These are phyloP conservation scores for Fraxinus angustifolia DNA, from an alignment of 305 asterid genomes.

Conservation along the genomic window DNA sequence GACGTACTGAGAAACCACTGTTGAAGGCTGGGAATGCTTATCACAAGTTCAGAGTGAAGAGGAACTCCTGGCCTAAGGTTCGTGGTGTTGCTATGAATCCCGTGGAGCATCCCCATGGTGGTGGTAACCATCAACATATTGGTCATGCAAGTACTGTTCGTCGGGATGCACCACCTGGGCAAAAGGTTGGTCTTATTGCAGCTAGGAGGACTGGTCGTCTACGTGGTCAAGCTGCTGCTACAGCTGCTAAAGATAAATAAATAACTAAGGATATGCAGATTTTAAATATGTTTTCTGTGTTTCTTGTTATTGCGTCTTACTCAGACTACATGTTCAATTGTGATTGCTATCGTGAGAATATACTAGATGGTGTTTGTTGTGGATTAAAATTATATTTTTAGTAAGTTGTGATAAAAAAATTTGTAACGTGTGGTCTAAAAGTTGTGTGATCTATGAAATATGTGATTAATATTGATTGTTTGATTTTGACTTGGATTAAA, in stretches of 20 bases:
- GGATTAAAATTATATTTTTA: too few relatives aligned
- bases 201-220: constrained; percentile 94
- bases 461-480: too few relatives aligned
- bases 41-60: constrained; percentile 71
- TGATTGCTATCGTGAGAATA: not conserved
- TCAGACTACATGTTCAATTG: constrained; percentile 16
- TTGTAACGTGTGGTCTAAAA: too few relatives aligned
- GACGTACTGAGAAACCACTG: constrained; percentile 76
- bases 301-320: not conserved
- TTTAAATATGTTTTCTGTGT: not conserved
- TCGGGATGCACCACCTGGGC: constrained; percentile 98
- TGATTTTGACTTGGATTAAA: too few relatives aligned
- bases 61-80: constrained; percentile 74
- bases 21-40: constrained; percentile 76
- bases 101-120: constrained; percentile 99
- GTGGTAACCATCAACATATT: constrained; percentile 97
- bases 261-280: not conserved
- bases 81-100: constrained; percentile 98
- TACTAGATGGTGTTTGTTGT: not conserved
- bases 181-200: constrained; percentile 94
- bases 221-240: constrained; percentile 90
- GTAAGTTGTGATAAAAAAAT: too few relatives aligned
- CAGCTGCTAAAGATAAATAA: constrained; percentile 66
- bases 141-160: constrained; percentile 92
- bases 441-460: too few relatives aligned